These are phyloP conservation scores for Phialophora verrucosa DNA, from an alignment of 2,329 filamentous ascomycete species.

Conservation along the genomic window DNA sequence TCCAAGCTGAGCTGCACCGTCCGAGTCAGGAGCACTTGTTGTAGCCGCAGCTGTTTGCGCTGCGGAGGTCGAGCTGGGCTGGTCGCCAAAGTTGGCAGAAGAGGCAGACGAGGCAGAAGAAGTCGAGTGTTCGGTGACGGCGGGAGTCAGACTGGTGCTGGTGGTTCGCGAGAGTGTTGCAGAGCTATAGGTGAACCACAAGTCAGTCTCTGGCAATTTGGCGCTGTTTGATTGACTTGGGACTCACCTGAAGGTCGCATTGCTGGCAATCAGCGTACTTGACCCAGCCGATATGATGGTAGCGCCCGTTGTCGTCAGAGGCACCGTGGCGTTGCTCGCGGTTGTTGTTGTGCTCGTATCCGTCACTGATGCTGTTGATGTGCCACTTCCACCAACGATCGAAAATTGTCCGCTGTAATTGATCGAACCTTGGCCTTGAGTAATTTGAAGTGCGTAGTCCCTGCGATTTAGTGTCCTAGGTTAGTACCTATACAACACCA, in stretches of 20 bases:
- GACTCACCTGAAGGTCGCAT: slow-evolving; percentile 41
- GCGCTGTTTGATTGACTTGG: neutral
- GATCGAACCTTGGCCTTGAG: slow-evolving; percentile 53
- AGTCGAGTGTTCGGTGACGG: slow-evolving; percentile 24
- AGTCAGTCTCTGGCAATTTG: neutral
- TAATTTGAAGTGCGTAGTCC: slow-evolving; percentile 66
- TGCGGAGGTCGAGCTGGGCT: slow-evolving; percentile 32
- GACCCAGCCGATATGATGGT: slow-evolving; percentile 50
- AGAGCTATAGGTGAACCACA: slow-evolving; percentile 16
- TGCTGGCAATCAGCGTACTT: slow-evolving; percentile 67
- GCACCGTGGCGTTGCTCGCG: slow-evolving; percentile 31
- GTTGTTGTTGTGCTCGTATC: slow-evolving; percentile 33
- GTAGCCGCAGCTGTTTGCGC: slow-evolving; percentile 34
- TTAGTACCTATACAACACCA: neutral
- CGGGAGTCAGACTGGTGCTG: slow-evolving; percentile 21
- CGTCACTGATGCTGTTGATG: slow-evolving; percentile 31
- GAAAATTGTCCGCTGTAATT: slow-evolving; percentile 64
- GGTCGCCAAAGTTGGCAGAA: slow-evolving; percentile 29
- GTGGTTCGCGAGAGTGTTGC: slow-evolving; percentile 38
- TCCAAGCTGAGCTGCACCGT: slow-evolving; percentile 40
- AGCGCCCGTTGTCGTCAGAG: slow-evolving; percentile 25
- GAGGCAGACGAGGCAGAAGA: slow-evolving; percentile 27
- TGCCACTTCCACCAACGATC: slow-evolving; percentile 47
- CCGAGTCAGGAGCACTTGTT: slow-evolving; percentile 34
- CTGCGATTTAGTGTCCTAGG: slow-evolving; percentile 9